These are phyloP conservation scores for Usnea hakonensis DNA, from an alignment of 495 filamentous ascomycete genomes.

Conservation along the genomic window DNA sequence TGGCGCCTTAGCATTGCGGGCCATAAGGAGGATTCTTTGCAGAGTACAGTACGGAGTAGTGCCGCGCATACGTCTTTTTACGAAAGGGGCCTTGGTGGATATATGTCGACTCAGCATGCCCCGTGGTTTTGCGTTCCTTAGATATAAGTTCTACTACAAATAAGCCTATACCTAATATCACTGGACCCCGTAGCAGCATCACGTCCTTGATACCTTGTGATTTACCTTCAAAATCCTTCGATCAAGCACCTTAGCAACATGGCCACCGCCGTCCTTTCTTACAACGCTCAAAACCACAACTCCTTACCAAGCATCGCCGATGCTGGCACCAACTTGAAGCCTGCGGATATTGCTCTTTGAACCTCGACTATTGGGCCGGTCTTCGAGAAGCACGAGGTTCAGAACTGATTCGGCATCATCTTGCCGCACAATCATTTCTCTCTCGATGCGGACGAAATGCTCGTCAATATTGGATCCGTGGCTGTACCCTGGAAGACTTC, in stretches of 20 bases:
- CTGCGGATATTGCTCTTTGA: background rate
- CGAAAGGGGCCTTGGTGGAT: background rate
- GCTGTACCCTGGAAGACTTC: background rate
- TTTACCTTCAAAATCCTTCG: background rate
- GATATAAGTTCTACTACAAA: too few relatives aligned
- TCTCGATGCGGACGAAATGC: background rate
- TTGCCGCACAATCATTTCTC: slow-evolving; percentile 10
- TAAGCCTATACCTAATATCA: background rate
- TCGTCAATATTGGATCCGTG: background rate
- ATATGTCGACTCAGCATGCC: background rate
- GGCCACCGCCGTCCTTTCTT: slow-evolving; percentile 5
- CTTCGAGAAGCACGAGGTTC: slow-evolving; percentile 9
- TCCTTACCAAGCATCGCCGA: slow-evolving; percentile 1
- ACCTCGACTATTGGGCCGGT: background rate
- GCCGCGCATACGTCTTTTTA: background rate
- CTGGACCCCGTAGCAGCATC: background rate
- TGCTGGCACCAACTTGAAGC: background rate
- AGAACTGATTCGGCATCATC: slow-evolving; percentile 6
- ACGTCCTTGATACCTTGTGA: background rate
- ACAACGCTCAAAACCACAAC: background rate
- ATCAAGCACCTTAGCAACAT: slow-evolving; percentile 1
- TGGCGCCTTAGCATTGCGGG: too few relatives aligned
- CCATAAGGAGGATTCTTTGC: too few relatives aligned
- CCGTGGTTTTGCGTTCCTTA: background rate
- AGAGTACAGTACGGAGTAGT: too few relatives aligned